Evolutionary conservation across 306 rosid species (phyloP).

Genomic region (Lupinus albus): DNA sequence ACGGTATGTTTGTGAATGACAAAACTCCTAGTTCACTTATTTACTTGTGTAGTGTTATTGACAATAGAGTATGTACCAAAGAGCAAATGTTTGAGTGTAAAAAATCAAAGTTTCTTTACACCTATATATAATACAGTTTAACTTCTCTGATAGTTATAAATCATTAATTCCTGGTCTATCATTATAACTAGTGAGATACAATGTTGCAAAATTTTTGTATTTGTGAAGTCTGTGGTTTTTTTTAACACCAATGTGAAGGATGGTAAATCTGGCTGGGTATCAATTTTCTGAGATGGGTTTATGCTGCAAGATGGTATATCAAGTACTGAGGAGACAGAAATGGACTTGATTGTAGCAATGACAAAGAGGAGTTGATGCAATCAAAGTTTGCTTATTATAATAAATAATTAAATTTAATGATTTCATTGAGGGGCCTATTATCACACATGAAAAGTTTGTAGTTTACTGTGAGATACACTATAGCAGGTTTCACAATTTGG

Average conservation of each 20-base stretch:
- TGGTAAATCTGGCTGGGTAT: background rate
- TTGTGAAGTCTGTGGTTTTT: background rate
- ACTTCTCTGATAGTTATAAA: background rate
- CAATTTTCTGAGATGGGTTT: background rate
- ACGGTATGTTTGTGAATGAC: constrained; percentile 40
- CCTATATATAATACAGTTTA: constrained; percentile 5
- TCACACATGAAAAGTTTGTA: constrained; percentile 62
- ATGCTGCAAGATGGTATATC: background rate
- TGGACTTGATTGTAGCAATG: background rate
- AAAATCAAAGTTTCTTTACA: constrained; percentile 13
- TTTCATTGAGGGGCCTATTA: background rate
- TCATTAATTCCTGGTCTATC: background rate
- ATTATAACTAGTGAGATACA: constrained; percentile 1
- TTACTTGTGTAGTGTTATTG: constrained; percentile 39
- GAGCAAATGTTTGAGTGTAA: constrained; percentile 29
- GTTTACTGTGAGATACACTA: constrained; percentile 64
- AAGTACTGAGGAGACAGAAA: background rate
- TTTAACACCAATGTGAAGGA: background rate
- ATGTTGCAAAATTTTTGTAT: background rate
- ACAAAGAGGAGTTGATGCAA: background rate
- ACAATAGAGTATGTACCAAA: constrained; percentile 44
- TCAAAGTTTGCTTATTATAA: background rate
- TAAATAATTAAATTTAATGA: background rate
- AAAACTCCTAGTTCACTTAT: constrained; percentile 32
- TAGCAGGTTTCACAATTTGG: constrained; percentile 89